Percentiles rank a stretch among this genome's conserved stretches.
phyloP scores from a whole-genome alignment of 1,139 yeast species.

The Debaryomyces udenii region DNA sequence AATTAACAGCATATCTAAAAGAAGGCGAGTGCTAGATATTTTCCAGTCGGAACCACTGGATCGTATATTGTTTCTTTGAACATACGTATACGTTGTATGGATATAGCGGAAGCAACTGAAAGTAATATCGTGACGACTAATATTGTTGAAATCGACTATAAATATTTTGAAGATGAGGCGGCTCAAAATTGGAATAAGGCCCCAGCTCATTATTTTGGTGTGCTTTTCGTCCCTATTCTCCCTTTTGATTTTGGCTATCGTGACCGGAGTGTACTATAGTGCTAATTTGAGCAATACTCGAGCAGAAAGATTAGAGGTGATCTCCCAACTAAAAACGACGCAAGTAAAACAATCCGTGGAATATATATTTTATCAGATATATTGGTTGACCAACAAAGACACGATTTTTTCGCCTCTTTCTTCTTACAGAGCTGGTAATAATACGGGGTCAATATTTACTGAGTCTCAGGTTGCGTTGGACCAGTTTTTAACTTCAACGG shows the following conservation, averaged over 20 bases:
- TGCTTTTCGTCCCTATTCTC: conserved; percentile 77
- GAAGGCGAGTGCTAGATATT: too few species aligned
- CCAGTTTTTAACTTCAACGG: conserved; percentile 65
- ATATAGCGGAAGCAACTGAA: too few species aligned
- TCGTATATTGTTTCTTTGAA: too few species aligned
- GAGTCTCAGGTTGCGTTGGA: conserved; percentile 51
- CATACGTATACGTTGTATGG: too few species aligned
- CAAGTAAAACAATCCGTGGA: conserved; percentile 73
- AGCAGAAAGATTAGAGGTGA: conserved; percentile 72
- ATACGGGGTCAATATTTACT: conserved; percentile 42
- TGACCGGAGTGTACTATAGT: conserved; percentile 80
- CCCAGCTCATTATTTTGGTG: conserved; percentile 81
- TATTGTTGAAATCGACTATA: background rate
- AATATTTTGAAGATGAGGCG: conserved; percentile 32
- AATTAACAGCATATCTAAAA: too few species aligned
- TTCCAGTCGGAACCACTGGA: too few species aligned
- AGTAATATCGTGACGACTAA: too few species aligned
- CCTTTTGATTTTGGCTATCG: conserved; percentile 71
- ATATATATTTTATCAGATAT: conserved; percentile 67
- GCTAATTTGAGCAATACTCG: conserved; percentile 62
- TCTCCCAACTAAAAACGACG: conserved; percentile 78
- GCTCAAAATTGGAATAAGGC: conserved; percentile 56
- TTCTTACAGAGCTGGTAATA: conserved; percentile 72
- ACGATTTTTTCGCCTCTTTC: conserved; percentile 62
- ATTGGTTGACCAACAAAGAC: conserved; percentile 67